Conservation (phyloP, 2,329 filamentous ascomycete genomes). For the Bipolaris victoriae region DNA sequence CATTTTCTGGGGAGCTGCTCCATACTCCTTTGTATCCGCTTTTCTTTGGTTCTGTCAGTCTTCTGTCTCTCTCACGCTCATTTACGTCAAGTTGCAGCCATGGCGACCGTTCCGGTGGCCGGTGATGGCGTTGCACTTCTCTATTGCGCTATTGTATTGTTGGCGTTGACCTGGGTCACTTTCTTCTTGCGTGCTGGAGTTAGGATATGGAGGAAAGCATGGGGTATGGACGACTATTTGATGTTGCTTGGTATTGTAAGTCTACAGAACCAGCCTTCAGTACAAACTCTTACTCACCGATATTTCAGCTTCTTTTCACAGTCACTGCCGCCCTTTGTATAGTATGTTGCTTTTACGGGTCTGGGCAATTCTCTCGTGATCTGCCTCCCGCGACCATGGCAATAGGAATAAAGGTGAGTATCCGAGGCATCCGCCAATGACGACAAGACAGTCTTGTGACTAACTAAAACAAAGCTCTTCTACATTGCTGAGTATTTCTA, state of each 20-base stretch:
- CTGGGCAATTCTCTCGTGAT: slow-evolving; percentile 20
- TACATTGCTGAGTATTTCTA: slow-evolving; percentile 34
- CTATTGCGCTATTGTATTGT: slow-evolving; percentile 25
- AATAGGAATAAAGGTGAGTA: slow-evolving; percentile 24
- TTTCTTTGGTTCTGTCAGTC: background rate
- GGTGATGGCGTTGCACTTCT: slow-evolving; percentile 27
- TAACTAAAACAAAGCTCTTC: slow-evolving; percentile 15
- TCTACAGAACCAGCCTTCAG: background rate
- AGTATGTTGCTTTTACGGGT: slow-evolving; percentile 27
- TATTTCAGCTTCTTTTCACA: slow-evolving; percentile 20
- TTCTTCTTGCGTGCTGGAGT: slow-evolving; percentile 27
- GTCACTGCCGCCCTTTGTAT: slow-evolving; percentile 30
- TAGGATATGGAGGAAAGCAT: slow-evolving; percentile 24
- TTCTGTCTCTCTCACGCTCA: background rate
- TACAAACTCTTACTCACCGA: slow-evolving; percentile 1
- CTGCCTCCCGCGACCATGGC: slow-evolving; percentile 18
- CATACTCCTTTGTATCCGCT: background rate
- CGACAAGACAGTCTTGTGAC: background rate
- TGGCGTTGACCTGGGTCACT: slow-evolving; percentile 26
- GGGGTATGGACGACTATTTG: slow-evolving; percentile 24
- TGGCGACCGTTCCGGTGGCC: slow-evolving; percentile 24
- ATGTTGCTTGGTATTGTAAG: slow-evolving; percentile 28
- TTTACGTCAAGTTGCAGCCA: slow-evolving; percentile 2
- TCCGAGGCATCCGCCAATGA: background rate
- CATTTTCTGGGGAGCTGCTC: background rate